A percentile compares a stretch with the other conserved stretches of the same genome.
These are phyloP conservation scores for Melampsora americana DNA, from an alignment of 1,284 basidiomycete genomes.

Conservation along the genomic window DNA sequence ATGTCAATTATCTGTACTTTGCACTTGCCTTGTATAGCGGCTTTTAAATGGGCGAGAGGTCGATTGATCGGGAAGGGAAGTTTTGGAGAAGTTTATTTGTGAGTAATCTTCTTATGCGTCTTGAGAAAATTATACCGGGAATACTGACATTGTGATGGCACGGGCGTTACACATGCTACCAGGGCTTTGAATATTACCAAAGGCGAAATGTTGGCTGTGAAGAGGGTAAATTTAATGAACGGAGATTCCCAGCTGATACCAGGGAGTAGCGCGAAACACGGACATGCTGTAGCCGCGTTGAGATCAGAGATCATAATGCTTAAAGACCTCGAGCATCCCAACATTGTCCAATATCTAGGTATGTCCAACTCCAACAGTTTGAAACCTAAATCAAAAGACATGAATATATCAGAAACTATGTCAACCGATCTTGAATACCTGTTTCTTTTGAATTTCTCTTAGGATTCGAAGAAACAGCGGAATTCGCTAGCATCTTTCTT, in stretches of 20 bases:
- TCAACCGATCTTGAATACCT: constrained; percentile 15
- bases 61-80: constrained; percentile 95
- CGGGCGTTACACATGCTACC: neutral
- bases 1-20: constrained; percentile 46
- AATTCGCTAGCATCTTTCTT: constrained; percentile 93
- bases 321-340: constrained; percentile 92
- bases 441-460: neutral
- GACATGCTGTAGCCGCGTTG: constrained; percentile 80
- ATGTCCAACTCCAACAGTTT: constrained; percentile 47
- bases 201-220: constrained; percentile 98
- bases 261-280: constrained; percentile 72
- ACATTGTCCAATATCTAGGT: constrained; percentile 95
- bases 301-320: constrained; percentile 91
- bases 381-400: too few relatives aligned
- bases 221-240: constrained; percentile 87
- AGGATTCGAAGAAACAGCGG: constrained; percentile 79
- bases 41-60: constrained; percentile 98
- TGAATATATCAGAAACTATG: neutral
- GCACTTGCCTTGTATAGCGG: constrained; percentile 61
- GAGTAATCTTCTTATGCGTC: neutral
- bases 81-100: constrained; percentile 88
- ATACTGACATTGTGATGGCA: too few relatives aligned
- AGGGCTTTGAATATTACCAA: constrained; percentile 89
- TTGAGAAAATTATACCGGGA: too few relatives aligned
- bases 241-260: constrained; percentile 78